Percentiles rank a stretch among this genome's conserved stretches.
These are phyloP conservation scores for Zymoseptoria brevis DNA, from an alignment of 2,329 filamentous ascomycete species.

Conservation along the genomic window DNA sequence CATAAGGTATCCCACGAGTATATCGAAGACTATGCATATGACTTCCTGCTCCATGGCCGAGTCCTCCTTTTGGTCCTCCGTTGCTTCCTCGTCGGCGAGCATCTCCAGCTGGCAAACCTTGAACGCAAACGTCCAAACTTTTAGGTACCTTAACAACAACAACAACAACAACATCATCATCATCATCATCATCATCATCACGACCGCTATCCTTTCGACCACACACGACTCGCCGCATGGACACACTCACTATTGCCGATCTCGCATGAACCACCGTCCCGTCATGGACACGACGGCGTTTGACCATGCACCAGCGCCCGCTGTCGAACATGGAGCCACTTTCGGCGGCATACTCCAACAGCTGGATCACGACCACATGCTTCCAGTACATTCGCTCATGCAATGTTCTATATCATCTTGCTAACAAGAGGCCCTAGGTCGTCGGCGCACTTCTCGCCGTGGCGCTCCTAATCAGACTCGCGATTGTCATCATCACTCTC, in stretches of 20 bases:
- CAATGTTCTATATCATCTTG: not conserved
- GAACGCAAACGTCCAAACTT: no score
- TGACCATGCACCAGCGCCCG: not conserved
- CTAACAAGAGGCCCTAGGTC: conserved; percentile 5
- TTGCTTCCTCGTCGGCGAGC: no score
- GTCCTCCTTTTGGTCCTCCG: no score
- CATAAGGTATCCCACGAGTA: no score
- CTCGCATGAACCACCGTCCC: not conserved
- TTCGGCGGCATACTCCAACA: not conserved
- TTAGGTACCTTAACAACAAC: no score
- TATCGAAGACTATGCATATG: no score
- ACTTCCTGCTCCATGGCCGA: no score
- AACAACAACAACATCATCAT: no score
- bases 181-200: no score
- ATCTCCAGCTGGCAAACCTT: no score
- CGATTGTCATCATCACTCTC: conserved; percentile 9
- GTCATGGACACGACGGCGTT: not conserved
- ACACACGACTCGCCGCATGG: not conserved
- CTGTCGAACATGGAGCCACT: not conserved
- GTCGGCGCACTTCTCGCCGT: conserved; percentile 6
- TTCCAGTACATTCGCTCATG: conserved; percentile 2
- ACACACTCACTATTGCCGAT: not conserved
- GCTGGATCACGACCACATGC: conserved; percentile 2
- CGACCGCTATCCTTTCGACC: not conserved
- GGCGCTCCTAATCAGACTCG: conserved; percentile 4